phyloP scores from a whole-genome alignment of 2,329 filamentous ascomycete genomes.

The Coniosporium tulheliwenetii region DNA sequence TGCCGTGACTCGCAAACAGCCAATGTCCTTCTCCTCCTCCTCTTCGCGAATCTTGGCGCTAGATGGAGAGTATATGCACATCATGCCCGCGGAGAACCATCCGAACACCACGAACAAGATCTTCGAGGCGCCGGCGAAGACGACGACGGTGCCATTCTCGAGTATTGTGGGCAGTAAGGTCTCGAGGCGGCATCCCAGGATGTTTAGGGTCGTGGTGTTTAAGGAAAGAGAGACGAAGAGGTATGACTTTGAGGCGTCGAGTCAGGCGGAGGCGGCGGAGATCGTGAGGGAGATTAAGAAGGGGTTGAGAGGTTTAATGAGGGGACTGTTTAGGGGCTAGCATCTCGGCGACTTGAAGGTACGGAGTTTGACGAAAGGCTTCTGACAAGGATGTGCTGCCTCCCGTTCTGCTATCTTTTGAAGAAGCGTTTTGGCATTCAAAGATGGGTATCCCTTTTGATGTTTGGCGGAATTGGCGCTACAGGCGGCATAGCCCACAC shows the following conservation, averaged over 20 bases:
- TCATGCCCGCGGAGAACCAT: conserved; percentile 44
- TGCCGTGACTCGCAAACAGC: conserved; percentile 66
- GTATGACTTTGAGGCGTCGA: conserved; percentile 74
- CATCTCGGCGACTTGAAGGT: too few relatives aligned
- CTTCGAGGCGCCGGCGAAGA: conserved; percentile 50
- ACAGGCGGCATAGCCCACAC: too few relatives aligned
- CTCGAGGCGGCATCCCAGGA: conserved; percentile 61
- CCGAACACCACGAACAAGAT: conserved; percentile 49
- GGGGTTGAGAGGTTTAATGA: conserved; percentile 49
- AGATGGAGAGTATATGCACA: conserved; percentile 75
- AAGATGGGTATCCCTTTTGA: too few relatives aligned
- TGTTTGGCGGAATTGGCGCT: too few relatives aligned
- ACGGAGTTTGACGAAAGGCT: too few relatives aligned
- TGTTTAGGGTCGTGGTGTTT: conserved; percentile 67
- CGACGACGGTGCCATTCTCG: conserved; percentile 68
- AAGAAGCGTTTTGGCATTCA: too few relatives aligned
- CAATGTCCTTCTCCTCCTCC: conserved; percentile 62
- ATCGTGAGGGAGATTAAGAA: conserved; percentile 66
- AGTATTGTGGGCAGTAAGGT: conserved; percentile 74
- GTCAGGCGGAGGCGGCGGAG: conserved; percentile 55
- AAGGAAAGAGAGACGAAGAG: conserved; percentile 62
- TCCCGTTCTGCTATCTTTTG: too few relatives aligned
- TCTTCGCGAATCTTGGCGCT: conserved; percentile 65
- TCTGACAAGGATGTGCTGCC: too few relatives aligned
- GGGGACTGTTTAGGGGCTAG: conserved; percentile 22